A percentile compares a stretch with the other conserved stretches of the same genome.
These are phyloP conservation scores for Aspergillus sclerotioniger DNA, from an alignment of 495 filamentous ascomycete species.

Conservation along the genomic window DNA sequence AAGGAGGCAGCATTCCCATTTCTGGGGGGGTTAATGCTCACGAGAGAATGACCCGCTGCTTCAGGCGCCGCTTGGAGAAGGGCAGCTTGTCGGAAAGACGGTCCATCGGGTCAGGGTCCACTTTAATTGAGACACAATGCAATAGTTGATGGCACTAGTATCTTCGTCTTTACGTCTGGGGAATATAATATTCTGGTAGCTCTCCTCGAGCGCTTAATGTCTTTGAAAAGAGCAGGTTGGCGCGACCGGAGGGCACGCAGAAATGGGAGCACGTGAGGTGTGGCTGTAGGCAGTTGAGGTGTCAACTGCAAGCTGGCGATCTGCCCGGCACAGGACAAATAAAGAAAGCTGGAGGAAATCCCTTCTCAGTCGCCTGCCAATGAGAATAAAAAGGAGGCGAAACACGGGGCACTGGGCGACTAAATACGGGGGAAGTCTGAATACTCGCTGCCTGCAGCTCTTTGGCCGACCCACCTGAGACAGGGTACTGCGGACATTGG, in stretches of 20 bases:
- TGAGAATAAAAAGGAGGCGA: background rate
- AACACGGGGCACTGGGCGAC: background rate
- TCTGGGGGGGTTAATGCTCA: slow-evolving; percentile 26
- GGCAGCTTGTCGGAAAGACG: slow-evolving; percentile 44
- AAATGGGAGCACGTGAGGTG: background rate
- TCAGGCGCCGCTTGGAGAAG: slow-evolving; percentile 52
- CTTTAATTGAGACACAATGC: background rate
- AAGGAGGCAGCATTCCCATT: background rate
- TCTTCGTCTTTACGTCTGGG: background rate
- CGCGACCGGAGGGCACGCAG: background rate
- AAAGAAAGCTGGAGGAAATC: background rate
- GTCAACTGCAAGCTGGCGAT: too few species aligned
- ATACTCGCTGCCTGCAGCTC: too few species aligned
- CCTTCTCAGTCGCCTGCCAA: background rate
- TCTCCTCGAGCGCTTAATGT: background rate
- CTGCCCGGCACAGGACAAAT: background rate
- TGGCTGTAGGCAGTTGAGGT: background rate
- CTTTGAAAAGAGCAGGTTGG: background rate
- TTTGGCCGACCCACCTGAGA: too few species aligned
- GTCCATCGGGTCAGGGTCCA: slow-evolving; percentile 27
- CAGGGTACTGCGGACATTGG: too few species aligned
- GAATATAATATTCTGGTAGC: background rate
- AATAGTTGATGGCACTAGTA: background rate
- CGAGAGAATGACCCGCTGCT: slow-evolving; percentile 53
- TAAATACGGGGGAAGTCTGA: background rate